A percentile compares a stretch with the other conserved stretches of the same genome.
These are phyloP conservation scores for Phaeoacremonium minimum DNA, from an alignment of 2,329 filamentous ascomycete genomes.

Conservation along the genomic window DNA sequence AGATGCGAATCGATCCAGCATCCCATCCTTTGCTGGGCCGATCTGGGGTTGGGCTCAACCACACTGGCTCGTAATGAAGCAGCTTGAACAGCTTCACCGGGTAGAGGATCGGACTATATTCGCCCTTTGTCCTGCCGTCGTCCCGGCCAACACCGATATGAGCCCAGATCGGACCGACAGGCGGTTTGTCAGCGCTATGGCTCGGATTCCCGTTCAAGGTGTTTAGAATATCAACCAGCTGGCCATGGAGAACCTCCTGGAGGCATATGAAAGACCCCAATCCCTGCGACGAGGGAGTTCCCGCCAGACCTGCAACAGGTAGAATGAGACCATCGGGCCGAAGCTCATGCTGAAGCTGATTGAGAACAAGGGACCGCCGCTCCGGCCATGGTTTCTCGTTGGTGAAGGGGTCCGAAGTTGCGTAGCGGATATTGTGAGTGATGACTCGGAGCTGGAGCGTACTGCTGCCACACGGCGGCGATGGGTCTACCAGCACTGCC, in stretches of 20 bases:
- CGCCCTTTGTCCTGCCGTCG: conserved; percentile 55
- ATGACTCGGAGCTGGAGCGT: conserved; percentile 39
- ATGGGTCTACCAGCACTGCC: too few species aligned
- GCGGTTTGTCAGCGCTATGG: too few species aligned
- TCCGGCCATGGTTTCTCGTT: conserved; percentile 37
- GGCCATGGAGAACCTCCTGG: conserved; percentile 47
- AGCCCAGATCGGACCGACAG: too few species aligned
- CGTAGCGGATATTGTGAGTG: conserved; percentile 46
- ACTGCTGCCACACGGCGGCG: too few species aligned
- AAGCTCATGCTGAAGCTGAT: conserved; percentile 2
- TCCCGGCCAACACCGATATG: conserved; percentile 54
- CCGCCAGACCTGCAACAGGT: background rate
- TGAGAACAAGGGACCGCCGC: too few species aligned
- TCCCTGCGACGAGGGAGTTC: conserved; percentile 20
- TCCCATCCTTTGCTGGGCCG: conserved; percentile 57
- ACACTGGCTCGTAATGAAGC: conserved; percentile 48
- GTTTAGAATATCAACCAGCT: conserved; percentile 39
- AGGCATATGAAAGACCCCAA: conserved; percentile 45
- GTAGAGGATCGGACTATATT: conserved; percentile 68
- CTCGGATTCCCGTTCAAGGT: conserved; percentile 35
- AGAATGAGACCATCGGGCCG: background rate
- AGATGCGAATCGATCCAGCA: conserved; percentile 34
- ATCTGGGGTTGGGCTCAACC: conserved; percentile 58
- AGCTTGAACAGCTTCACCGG: conserved; percentile 47
- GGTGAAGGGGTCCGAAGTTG: conserved; percentile 27